Conservation (phyloP, 306 rosid species). For the Dalbergia oliveri region DNA sequence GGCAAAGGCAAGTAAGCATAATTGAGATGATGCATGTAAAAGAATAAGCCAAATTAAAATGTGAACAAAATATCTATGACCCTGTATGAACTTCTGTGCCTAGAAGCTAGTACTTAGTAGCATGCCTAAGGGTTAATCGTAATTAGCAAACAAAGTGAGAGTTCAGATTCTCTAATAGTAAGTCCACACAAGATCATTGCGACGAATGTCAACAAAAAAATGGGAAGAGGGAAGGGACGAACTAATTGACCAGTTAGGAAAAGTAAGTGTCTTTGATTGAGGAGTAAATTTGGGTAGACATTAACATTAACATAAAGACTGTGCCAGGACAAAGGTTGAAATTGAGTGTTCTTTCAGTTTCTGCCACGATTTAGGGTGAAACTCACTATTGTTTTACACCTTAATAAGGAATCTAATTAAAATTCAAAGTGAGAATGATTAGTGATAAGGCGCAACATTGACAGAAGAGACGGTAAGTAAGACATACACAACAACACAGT, state of each 20-base stretch:
- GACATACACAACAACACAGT: too few relatives aligned
- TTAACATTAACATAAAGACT: background rate
- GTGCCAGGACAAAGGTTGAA: background rate
- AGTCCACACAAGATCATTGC: background rate
- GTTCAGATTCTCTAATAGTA: background rate
- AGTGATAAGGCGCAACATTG: too few relatives aligned
- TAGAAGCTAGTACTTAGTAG: background rate
- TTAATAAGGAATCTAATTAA: too few relatives aligned
- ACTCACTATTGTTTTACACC: background rate
- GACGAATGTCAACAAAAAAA: background rate
- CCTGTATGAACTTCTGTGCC: background rate
- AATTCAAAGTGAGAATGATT: too few relatives aligned
- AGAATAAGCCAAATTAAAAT: background rate
- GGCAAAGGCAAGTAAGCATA: constrained; percentile 59
- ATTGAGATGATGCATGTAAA: constrained; percentile 10
- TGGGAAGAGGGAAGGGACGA: background rate
- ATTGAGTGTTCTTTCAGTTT: background rate
- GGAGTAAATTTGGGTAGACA: background rate
- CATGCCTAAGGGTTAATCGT: background rate
- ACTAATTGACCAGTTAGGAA: background rate
- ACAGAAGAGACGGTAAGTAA: too few relatives aligned
- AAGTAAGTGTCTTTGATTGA: constrained; percentile 15
- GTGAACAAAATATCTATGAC: background rate
- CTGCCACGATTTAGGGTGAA: background rate
- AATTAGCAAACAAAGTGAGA: background rate